Conservation (phyloP, 305 asterid species). For the Stenogyne calaminthoides region DNA sequence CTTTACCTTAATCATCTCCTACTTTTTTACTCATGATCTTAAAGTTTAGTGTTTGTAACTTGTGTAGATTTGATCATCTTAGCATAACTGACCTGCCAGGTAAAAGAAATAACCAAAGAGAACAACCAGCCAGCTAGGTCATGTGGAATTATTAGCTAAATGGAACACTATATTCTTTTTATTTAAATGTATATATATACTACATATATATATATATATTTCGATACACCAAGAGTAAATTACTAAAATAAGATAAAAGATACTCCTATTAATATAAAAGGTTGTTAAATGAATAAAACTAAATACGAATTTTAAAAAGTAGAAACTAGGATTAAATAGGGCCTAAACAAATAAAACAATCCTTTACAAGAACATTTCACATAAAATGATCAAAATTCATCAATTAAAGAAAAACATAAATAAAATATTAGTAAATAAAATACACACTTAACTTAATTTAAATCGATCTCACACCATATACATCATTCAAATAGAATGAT, state of each 20-base stretch:
- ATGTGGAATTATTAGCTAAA: neutral
- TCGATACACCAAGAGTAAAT: neutral
- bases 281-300: neutral
- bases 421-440: neutral
- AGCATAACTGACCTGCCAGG: conserved; percentile 3
- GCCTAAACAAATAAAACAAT: too few relatives aligned
- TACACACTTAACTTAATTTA: neutral
- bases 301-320: too few relatives aligned
- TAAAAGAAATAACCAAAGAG: neutral
- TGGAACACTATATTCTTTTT: neutral
- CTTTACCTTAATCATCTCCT: conserved; percentile 20
- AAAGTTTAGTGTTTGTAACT: conserved; percentile 29
- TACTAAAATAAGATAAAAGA: neutral
- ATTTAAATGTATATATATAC: neutral
- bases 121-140: neutral
- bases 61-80: conserved; percentile 16
- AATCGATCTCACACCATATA: neutral
- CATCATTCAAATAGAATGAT: too few relatives aligned
- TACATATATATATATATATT: too few relatives aligned
- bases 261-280: too few relatives aligned
- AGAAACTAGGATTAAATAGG: neutral
- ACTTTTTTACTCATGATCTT: conserved; percentile 1
- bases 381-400: neutral
- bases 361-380: neutral
- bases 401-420: neutral